Base-by-base conservation (phyloP, 108 stramenopile genomes). In the Cyclotella sp. region DNA sequence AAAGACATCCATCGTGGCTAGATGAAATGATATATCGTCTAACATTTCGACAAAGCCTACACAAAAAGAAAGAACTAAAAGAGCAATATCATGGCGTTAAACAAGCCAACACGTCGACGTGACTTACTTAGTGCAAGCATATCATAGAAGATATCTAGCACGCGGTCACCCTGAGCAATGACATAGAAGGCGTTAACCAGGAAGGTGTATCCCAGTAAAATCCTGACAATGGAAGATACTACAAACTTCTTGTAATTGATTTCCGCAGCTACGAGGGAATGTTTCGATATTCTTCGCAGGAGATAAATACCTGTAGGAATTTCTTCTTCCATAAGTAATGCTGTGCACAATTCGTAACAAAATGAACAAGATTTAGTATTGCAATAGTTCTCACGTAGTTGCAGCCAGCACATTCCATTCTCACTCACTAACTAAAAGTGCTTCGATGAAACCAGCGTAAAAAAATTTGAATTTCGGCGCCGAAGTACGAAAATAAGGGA, bases 171-270 rank as follows among this genome's bases (percentile, higher is more conserved):
- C 9, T 49, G 47, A 49, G 9, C 47, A 7, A 49, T 49, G 47
- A n/a, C n/a, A 3, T 7, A 49, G 47, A 49, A 49, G 1, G n/a
- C 15, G n/a, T n/a, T n/a, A 3, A n/a, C 15, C 1, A 49, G 15
- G 9, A 49, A 49, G 1, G n/a, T 16, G 9, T 49, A 49, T 9
- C 47, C 47, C 3, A 49, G 3, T n/a, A 49, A 7, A 3, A 49
- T 49, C 9, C 47, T 16, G 18, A 49, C 18, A 7, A 49, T 49
- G 9, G 47, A 49, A 9, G n/a, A 16, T 49, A 9, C 18, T 9
- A 49, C 15, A n/a, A 49, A n/a, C n/a, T n/a, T 49, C 47, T n/a
- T n/a, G 18, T n/a, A 49, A 49, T n/a, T 49, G n/a, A 49, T 49
- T 3, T n/a, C 6, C 2, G 47, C 18, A 9, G n/a, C 3, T n/a